phyloP scores from a whole-genome alignment of 176 grass and related monocot species.

The Aegilops sharonensis region DNA sequence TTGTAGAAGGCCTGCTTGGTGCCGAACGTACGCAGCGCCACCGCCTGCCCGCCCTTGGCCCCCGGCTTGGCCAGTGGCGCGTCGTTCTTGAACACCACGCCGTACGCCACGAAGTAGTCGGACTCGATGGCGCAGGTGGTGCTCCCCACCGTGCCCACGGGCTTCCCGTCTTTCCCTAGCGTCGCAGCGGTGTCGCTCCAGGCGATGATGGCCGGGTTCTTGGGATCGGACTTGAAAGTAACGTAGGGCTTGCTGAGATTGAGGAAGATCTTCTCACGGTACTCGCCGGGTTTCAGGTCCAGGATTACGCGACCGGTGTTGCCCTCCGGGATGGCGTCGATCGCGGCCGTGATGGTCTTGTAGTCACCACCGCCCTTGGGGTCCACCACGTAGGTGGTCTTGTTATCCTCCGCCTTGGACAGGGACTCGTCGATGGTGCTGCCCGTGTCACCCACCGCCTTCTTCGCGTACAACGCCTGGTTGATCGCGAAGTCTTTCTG shows the following conservation, averaged over 20 bases:
- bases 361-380: conserved; percentile 20
- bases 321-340: conserved; percentile 7
- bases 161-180: conserved; percentile 23
- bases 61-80: conserved; percentile 40
- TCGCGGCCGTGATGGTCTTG: conserved; percentile 39
- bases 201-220: not conserved
- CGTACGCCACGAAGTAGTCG: conserved; percentile 41
- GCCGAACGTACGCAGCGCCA: conserved; percentile 52
- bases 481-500: conserved; percentile 15
- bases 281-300: conserved; percentile 33
- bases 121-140: conserved; percentile 35
- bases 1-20: conserved; percentile 45
- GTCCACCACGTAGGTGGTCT: conserved; percentile 29
- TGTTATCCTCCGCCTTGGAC: conserved; percentile 4
- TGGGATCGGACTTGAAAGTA: conserved; percentile 2
- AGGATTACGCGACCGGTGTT: conserved; percentile 41
- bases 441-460: not conserved
- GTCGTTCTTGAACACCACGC: conserved; percentile 43
- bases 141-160: conserved; percentile 42
- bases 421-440: conserved; percentile 37
- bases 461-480: conserved; percentile 20
- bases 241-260: conserved; percentile 35
- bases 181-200: conserved; percentile 56
- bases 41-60: conserved; percentile 52
- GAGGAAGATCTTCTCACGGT: conserved; percentile 55